Evolutionary conservation across 306 rosid genomes (phyloP), one percentile per base, ranked within the genome.

Genomic region (Glycine latifolia): DNA sequence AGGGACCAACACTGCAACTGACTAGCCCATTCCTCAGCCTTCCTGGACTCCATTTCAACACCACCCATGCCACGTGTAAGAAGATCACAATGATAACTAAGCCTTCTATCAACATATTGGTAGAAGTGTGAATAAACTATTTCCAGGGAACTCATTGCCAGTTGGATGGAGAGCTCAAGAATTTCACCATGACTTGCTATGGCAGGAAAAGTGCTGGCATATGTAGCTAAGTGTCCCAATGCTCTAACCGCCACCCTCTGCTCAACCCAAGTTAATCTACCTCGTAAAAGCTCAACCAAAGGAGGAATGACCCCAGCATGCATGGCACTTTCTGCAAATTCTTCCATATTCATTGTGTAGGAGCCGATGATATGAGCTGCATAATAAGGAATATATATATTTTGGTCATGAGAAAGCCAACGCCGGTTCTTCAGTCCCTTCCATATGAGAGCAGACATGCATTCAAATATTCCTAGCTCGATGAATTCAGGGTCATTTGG

Each of bases 61-160:
- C 99, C 99, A 8, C 99, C 99, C 99, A 96, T 96, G 75, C 98
- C 99, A 6, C 98, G 98, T 26, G 99, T 96, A 79, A 96, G 98
- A 76, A 96, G 81, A 89, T 96, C 99, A 67, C 99, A 92, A 78
- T 96, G 99, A 84, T 96, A 96, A 87, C 98, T 92, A 41, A 89
- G 88, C 90, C 99, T 91, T 89, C 97, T 87, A 82, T 93, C 98
- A 48, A 88, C 94, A 86, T 86, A 89, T 79, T 92, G 98, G 76
- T 96, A 96, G 75, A 96, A 96, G 85, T 96, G 97, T 20, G 99
- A 92, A 88, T 96, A 96, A 68, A 96, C 98, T 65, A 96, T 96
- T 87, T 96, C 98, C 33, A 94, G 81, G 11, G 99, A 96, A 86
- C 99, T 91, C 88, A 90, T 87, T 0, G 94, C 98, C 47, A 96